A percentile compares a stretch with the other conserved stretches of the same genome.
phyloP scores from a whole-genome alignment of 169 alveolate genomes.

The Theileria orientalis region DNA sequence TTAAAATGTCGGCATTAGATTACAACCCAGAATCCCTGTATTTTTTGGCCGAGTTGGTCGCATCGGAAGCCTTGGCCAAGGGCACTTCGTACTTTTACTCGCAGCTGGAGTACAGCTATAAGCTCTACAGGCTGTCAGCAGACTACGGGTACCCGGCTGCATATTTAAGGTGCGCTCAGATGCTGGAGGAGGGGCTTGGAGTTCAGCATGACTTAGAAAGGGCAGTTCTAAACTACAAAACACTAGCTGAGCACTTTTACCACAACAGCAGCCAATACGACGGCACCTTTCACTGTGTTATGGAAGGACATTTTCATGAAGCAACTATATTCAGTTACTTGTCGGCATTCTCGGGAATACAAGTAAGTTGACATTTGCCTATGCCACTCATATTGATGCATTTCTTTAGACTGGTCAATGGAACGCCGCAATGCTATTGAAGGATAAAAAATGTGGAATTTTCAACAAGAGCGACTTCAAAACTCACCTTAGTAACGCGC shows the following conservation, averaged over 20 bases:
- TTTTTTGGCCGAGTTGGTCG: slow-evolving; percentile 47
- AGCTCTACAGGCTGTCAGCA: slow-evolving; percentile 48
- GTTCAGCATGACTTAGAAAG: slow-evolving; percentile 1
- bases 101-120: not conserved
- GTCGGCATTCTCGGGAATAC: slow-evolving; percentile 47
- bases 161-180: slow-evolving; percentile 29
- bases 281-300: slow-evolving; percentile 4
- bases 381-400: no score
- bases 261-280: not conserved
- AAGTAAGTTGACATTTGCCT: slow-evolving; percentile 2
- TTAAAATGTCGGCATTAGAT: slow-evolving; percentile 33
- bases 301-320: slow-evolving; percentile 15
- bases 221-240: slow-evolving; percentile 46
- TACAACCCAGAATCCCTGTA: slow-evolving; percentile 60
- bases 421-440: slow-evolving; percentile 21
- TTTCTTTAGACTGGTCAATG: slow-evolving; percentile 16
- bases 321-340: slow-evolving; percentile 17
- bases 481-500: slow-evolving; percentile 10
- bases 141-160: slow-evolving; percentile 53
- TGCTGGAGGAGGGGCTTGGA: slow-evolving; percentile 56
- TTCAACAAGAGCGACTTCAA: slow-evolving; percentile 7
- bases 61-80: not conserved
- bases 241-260: slow-evolving; percentile 25
- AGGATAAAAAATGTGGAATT: slow-evolving; percentile 11
- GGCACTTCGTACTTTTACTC: not conserved